Base-by-base conservation (phyloP, 2,329 filamentous ascomycete species). In the Colletotrichum simmondsii region DNA sequence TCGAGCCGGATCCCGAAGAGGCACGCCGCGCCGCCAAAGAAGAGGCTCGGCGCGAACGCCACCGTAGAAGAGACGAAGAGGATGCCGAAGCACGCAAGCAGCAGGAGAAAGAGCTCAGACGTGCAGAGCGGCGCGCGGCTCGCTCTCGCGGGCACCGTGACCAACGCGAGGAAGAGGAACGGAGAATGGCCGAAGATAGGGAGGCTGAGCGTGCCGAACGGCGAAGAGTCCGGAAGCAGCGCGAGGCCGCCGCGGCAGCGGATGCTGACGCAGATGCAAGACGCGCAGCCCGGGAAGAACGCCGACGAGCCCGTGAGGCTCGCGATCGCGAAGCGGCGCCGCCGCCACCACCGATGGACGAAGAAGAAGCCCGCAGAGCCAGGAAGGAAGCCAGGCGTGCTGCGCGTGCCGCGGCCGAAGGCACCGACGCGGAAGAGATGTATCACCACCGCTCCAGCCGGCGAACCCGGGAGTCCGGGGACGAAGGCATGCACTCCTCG, bases 91-190 rank as follows among this genome's bases (percentile, higher is more conserved):
- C 85, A 35, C 85, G 86, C 72, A 83, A 84, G 70, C 84, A 86
- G 68, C 89, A 90, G 74, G 90, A 92, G 71, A 91, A 88, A 75
- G 89, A 91, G 64, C 87, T 87, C 3, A 86, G 90, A 52, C 86
- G 89, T 7, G 86, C 87, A 10, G 91, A 91, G 74, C 83, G 88
- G 12, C 85, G 86, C 30, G 85, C 85, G 1, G 84, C 84, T 54
- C 85, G 86, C 42, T 49, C 42, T n/a, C 42, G 42, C 42, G 42
- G 42, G n/a, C 42, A 49, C 19, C 42, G 42, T 5, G 42, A 49
- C 24, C 81, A 84, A 65, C 83, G 84, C n/a, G 87, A 88, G 66
- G 87, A 87, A 37, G 81, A 81, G 2, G 87, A 89, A 58, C 85
- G 86, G 24, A 86, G 84, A 58, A 85, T 83, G n/a, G 79, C 80